These are phyloP conservation scores for Ustilago hordei DNA, from an alignment of 1,284 basidiomycete genomes.

Conservation along the genomic window DNA sequence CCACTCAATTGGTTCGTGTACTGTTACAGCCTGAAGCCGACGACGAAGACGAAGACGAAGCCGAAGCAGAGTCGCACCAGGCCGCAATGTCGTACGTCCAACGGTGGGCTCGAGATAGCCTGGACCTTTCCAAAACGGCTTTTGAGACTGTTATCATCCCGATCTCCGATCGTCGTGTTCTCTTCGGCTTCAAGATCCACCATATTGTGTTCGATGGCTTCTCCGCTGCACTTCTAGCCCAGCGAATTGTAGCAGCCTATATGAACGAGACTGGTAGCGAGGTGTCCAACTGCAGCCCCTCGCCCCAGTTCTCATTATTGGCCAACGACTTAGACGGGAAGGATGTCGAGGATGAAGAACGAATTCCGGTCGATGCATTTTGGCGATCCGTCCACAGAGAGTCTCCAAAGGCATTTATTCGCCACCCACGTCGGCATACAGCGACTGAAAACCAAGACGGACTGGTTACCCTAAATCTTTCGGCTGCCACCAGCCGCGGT, in stretches of 20 bases:
- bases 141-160: background rate
- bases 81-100: background rate
- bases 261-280: background rate
- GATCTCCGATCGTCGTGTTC: background rate
- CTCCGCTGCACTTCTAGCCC: background rate
- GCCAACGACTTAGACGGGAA: background rate
- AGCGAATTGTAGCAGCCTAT: background rate
- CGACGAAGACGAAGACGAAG: background rate
- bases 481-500: background rate
- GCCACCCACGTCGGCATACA: background rate
- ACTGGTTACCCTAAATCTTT: background rate
- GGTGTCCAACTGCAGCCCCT: background rate
- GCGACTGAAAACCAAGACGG: background rate
- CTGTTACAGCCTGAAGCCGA: background rate
- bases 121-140: background rate
- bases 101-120: background rate
- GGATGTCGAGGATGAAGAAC: background rate
- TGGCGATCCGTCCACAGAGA: background rate
- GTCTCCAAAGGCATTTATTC: background rate
- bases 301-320: background rate
- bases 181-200: background rate
- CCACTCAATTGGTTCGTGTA: background rate
- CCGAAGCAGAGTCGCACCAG: background rate
- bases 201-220: background rate
- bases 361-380: background rate